phyloP scores from a whole-genome alignment of 2,329 filamentous ascomycete genomes.

The Ascosphaera acerosa region DNA sequence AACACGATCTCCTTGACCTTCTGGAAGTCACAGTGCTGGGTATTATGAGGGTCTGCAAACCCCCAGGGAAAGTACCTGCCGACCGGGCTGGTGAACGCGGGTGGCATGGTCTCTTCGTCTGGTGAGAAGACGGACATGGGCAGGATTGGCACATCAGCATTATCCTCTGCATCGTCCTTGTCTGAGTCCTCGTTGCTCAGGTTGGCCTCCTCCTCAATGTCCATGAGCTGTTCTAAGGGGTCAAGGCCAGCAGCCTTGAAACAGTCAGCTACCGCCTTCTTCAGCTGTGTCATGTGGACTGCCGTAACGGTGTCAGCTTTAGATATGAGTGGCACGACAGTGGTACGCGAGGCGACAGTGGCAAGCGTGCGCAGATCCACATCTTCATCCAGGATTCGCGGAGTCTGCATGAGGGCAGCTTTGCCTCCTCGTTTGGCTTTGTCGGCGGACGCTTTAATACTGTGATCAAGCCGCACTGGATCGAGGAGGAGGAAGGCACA shows the following conservation, averaged over 20 bases:
- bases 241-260: constrained; percentile 70
- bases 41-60: constrained; percentile 79
- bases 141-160: constrained; percentile 34
- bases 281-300: constrained; percentile 76
- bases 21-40: constrained; percentile 79
- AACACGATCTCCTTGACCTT: constrained; percentile 82
- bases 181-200: constrained; percentile 12
- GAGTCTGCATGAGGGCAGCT: constrained; percentile 13
- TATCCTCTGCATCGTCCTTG: constrained; percentile 9
- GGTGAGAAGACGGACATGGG: constrained; percentile 87
- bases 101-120: constrained; percentile 48
- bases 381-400: constrained; percentile 59
- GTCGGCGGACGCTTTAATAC: constrained; percentile 39
- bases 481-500: constrained; percentile 84
- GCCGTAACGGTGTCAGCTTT: constrained; percentile 96
- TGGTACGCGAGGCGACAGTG: constrained; percentile 75
- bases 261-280: constrained; percentile 71
- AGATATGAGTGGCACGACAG: constrained; percentile 80
- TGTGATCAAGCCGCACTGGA: constrained; percentile 60
- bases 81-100: constrained; percentile 20
- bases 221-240: constrained; percentile 55
- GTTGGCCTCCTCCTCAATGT: constrained; percentile 25
- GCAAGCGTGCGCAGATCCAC: constrained; percentile 78
- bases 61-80: constrained; percentile 92
- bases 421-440: constrained; percentile 29